phyloP scores from a whole-genome alignment of 148 eudicot genomes.

The Arbutus unedo region DNA sequence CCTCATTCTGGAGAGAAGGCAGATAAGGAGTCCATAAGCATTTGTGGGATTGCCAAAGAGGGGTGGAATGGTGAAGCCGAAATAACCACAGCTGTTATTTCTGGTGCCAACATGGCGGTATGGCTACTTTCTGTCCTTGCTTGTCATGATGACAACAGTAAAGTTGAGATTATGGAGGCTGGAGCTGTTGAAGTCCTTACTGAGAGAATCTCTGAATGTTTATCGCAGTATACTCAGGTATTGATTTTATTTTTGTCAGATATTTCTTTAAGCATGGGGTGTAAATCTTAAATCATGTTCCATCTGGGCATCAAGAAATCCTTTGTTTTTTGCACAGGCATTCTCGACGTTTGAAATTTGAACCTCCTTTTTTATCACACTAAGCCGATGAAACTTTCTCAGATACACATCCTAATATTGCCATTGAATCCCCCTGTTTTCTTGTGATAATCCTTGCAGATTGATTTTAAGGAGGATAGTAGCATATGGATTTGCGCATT shows the following conservation, averaged over 20 bases:
- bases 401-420: not conserved
- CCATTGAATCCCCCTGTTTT: not conserved
- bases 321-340: not conserved
- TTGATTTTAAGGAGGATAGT: constrained; percentile 59
- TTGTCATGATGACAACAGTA: constrained; percentile 61
- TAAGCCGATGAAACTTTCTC: not conserved
- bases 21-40: constrained; percentile 48
- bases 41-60: constrained; percentile 52
- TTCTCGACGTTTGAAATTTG: not conserved
- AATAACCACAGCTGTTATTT: constrained; percentile 44
- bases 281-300: not conserved
- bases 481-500: constrained; percentile 82
- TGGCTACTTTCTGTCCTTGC: constrained; percentile 92
- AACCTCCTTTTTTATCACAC: constrained; percentile 1
- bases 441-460: constrained; percentile 41
- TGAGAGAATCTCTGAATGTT: constrained; percentile 51
- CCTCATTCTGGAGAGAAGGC: constrained; percentile 36
- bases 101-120: constrained; percentile 63
- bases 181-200: constrained; percentile 82
- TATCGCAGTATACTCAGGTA: constrained; percentile 62
- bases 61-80: constrained; percentile 28
- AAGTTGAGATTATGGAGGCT: constrained; percentile 74
- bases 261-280: not conserved
- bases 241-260: not conserved
- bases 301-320: not conserved